These are phyloP conservation scores for Penicillium argentinense DNA, from an alignment of 495 filamentous ascomycete genomes.

Conservation along the genomic window DNA sequence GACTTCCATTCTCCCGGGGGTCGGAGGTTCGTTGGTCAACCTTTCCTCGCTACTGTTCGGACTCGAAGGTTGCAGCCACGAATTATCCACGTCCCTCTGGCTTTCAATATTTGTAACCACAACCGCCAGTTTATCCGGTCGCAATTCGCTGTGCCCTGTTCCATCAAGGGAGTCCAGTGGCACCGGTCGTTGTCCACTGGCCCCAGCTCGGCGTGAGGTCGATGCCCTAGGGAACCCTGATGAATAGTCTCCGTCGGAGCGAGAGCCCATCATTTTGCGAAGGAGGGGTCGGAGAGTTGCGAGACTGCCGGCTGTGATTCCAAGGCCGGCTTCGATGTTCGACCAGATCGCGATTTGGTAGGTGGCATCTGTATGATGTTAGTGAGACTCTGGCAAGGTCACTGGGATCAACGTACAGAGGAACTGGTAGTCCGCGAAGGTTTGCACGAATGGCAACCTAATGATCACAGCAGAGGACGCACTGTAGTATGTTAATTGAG, in stretches of 20 bases:
- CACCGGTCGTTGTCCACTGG: conserved; percentile 17
- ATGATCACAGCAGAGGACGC: conserved; percentile 43
- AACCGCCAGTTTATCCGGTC: conserved; percentile 42
- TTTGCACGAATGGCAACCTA: conserved; percentile 40
- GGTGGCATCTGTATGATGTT: conserved; percentile 32
- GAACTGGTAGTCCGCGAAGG: conserved; percentile 38
- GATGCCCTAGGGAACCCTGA: conserved; percentile 26
- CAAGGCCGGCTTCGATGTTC: conserved; percentile 43
- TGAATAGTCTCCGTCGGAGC: conserved; percentile 20
- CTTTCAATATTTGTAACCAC: conserved; percentile 41
- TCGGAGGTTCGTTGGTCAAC: conserved; percentile 20
- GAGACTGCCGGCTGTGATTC: conserved; percentile 47
- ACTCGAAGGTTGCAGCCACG: conserved; percentile 20
- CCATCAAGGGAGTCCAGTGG: conserved; percentile 37
- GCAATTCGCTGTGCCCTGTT: conserved; percentile 15
- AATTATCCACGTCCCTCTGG: conserved; percentile 24
- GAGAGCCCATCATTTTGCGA: conserved; percentile 32
- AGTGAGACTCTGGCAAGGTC: not conserved
- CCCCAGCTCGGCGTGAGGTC: conserved; percentile 17
- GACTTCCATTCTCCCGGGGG: conserved; percentile 21
- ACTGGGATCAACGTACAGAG: conserved; percentile 30
- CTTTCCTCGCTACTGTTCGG: conserved; percentile 38
- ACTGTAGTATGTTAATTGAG: conserved; percentile 18
- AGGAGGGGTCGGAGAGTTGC: conserved; percentile 50
- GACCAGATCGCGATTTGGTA: conserved; percentile 47